Base-by-base conservation (phyloP, 179 eudicot genomes). In the Sideroxylon spinosum region DNA sequence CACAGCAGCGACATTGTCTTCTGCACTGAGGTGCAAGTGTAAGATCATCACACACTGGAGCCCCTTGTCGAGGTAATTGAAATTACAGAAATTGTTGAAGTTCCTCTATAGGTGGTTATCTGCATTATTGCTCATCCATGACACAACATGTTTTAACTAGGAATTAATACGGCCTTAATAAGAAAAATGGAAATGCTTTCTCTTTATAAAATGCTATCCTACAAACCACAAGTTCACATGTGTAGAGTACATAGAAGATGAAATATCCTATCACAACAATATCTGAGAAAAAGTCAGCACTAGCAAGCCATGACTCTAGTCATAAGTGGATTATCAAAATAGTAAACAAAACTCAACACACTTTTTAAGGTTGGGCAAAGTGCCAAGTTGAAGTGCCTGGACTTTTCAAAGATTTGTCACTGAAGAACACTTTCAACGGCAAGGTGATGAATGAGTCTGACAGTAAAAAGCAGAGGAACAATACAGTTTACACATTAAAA, bases 11-110 rank as follows among this genome's bases (percentile, higher is more conserved):
- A n/a, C n/a, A n/a, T 76, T 87, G 88, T 84, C 87, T 93, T 88
- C 79, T 92, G 82, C 89, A 90, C 20, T 88, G 88, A 78, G 89
- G 91, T 76, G 90, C 87, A 64, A 95, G 88, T 44, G 99, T 98
- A 74, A 95, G 94, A 80, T 95, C 98, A 28, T 91, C 90, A 76
- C 84, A 95, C 2, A 88, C 92, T 0, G 99, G 99, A 74, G 99
- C 97, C 99, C 99, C 93, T 79, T 93, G 98, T 79, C 97, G 94
- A 80, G 99, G 94, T 81, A 95, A 81, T 76, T 95, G 99, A 82
- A 90, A 95, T 83, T 92, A 97, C 26, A 95, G 82, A 85, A 95
- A 95, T 79, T 93, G 96, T 44, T 85, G 76, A 14, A 95, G 94
- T 79, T 95, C 99, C 84, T 93, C 97, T 62, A 89, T 84, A 14